A percentile compares a stretch with the other conserved stretches of the same genome.
Evolutionary conservation across 164 flowering plant species (phyloP).

Genomic region (Pachysandra terminalis): DNA sequence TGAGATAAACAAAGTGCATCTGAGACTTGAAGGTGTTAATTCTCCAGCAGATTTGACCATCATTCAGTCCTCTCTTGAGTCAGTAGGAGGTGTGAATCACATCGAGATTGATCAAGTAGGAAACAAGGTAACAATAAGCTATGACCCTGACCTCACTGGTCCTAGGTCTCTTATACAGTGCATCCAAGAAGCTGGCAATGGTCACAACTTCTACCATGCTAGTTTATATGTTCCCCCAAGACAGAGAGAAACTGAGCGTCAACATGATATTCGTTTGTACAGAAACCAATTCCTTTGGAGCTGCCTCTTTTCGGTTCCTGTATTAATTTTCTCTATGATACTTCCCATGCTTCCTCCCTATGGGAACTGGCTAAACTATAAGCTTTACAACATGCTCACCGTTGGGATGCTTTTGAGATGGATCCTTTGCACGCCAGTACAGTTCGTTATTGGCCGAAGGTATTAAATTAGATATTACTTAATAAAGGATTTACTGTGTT

Average conservation of each 20-base stretch:
- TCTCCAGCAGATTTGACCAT: conserved; percentile 38
- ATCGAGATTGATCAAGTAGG: conserved; percentile 62
- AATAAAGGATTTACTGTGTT: not conserved
- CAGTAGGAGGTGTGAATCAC: conserved; percentile 57
- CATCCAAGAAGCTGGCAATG: conserved; percentile 48
- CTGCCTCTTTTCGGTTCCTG: conserved; percentile 78
- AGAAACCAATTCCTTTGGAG: conserved; percentile 71
- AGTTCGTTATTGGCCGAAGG: conserved; percentile 83
- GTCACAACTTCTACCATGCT: conserved; percentile 48
- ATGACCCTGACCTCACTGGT: conserved; percentile 79
- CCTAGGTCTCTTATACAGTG: conserved; percentile 71
- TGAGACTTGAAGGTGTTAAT: conserved; percentile 59
- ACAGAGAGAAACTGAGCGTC: conserved; percentile 55
- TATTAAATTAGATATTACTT: conserved; percentile 17
- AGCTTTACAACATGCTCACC: conserved; percentile 65
- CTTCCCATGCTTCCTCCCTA: conserved; percentile 91
- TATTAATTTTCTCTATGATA: conserved; percentile 77
- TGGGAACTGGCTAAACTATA: conserved; percentile 69
- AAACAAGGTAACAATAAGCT: conserved; percentile 46
- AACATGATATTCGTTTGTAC: conserved; percentile 49
- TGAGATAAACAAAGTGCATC: conserved; percentile 68
- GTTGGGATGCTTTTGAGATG: conserved; percentile 81
- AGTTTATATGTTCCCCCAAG: conserved; percentile 56
- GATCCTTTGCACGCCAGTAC: conserved; percentile 89
- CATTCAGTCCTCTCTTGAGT: conserved; percentile 49